A percentile compares a stretch with the other conserved stretches of the same genome.
Evolutionary conservation across 441 rosid genomes (phyloP).

Genomic region (Corymbia citriodora): DNA sequence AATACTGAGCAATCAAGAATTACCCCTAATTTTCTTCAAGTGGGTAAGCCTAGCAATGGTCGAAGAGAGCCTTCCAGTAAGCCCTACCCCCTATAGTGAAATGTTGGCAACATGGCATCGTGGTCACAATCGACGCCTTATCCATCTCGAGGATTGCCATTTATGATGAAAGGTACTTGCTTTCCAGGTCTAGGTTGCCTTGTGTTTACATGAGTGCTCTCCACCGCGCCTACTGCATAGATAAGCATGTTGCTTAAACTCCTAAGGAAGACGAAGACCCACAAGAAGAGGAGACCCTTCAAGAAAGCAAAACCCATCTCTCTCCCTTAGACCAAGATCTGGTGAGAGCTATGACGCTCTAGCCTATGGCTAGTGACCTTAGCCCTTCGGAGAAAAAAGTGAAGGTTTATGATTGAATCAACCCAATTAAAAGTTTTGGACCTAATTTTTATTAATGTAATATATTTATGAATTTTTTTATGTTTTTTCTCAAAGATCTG

Average conservation of each 20-base stretch:
- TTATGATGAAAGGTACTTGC: background rate
- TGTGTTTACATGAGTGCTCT: rapidly evolving
- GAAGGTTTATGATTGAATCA: no score
- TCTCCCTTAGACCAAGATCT: background rate
- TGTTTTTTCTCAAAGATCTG: rapidly evolving
- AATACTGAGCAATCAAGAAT: rapidly evolving
- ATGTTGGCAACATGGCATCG: background rate
- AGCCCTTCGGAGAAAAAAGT: no score
- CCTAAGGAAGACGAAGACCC: background rate
- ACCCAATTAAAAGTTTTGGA: no score
- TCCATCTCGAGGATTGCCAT: background rate
- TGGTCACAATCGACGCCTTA: background rate
- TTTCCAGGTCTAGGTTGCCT: background rate
- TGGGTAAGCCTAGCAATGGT: background rate
- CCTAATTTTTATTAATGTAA: rapidly evolving
- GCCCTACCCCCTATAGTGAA: background rate
- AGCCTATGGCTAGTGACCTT: no score
- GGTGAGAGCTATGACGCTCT: rapidly evolving
- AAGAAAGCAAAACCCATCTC: background rate
- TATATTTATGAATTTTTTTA: rapidly evolving
- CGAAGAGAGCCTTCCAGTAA: background rate
- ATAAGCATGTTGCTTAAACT: background rate
- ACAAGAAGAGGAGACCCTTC: background rate
- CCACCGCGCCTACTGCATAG: background rate
- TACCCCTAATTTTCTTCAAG: background rate